Evolutionary conservation across 495 filamentous ascomycete genomes (phyloP), one percentile per base, ranked within the genome.

Genomic region (Staphylotrichum longicolle): DNA sequence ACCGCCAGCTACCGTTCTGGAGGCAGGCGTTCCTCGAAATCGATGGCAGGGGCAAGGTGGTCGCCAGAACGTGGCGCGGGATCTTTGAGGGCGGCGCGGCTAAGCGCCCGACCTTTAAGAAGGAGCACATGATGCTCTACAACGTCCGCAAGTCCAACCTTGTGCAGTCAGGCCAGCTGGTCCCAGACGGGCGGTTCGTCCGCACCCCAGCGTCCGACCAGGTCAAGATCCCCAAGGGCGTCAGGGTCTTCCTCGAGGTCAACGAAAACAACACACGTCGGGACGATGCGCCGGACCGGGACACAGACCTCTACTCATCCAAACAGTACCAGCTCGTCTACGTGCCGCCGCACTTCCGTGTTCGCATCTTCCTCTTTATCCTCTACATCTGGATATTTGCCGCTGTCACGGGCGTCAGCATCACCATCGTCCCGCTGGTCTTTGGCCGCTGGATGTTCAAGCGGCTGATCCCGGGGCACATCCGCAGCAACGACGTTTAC

Each of bases 301-400:
- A 93, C 57, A 70, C 73, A 7, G 80, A 88, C 33, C 74, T 91
- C 7, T 89, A 92, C 69, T 86, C 88, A 5, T 87, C 83, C 55
- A 76, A 81, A 15, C 82, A 88, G 68, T 95, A 91, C 70, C 85
- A 88, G 57, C 83, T 87, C 66, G 88, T 96, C 55, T 99, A 98
- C 74, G 83, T 96, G 35, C 94, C 94, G 14, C 93, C 95, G 0
- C 82, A 80, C 70, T 98, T 99, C 75, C 82, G 86, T 32, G 65
- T 85, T 27, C 86, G 94, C 40, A 86, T 97, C 66, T 90, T 85
- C 54, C 75, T 89, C 20, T 96, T 99, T 72, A 91, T 97, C 64
- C 70, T 95, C 61, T 83, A 87, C 45, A 90, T 99, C 66, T 99
- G 94, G 94, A 60, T 91, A 14, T 98, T 98, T 75, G 92, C 95